phyloP scores from a whole-genome alignment of 2,329 filamentous ascomycete genomes.

The Fusarium tupiense region DNA sequence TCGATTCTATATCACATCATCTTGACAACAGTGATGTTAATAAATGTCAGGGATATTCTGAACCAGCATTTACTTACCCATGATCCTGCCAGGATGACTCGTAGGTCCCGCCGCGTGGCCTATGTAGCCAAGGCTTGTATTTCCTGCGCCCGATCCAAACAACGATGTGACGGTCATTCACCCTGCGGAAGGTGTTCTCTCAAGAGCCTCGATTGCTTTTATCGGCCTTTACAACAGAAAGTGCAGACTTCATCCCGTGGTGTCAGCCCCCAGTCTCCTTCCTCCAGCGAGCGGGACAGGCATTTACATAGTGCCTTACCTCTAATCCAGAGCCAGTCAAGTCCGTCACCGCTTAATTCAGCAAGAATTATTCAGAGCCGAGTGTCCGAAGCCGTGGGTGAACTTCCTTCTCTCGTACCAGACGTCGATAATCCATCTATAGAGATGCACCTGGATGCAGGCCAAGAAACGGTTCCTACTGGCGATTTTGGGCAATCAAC shows the following conservation, averaged over 20 bases:
- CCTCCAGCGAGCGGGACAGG: not conserved
- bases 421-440: not conserved
- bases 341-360: not conserved
- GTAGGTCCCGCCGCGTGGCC: not conserved
- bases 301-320: no score
- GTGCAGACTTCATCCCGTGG: not conserved
- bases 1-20: fast-evolving
- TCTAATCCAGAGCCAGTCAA: not conserved
- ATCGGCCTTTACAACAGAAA: not conserved
- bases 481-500: no score
- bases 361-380: no score
- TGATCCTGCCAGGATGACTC: not conserved
- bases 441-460: not conserved
- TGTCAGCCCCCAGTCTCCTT: not conserved
- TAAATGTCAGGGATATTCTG: not conserved
- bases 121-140: not conserved
- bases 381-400: not conserved
- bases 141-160: not conserved
- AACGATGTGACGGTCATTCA: not conserved
- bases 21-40: no score
- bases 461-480: not conserved
- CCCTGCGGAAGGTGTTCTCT: not conserved
- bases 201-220: not conserved
- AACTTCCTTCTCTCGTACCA: not conserved
- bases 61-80: not conserved